Evolutionary conservation across 2,329 filamentous ascomycete species (phyloP), one percentile per base, ranked within the genome.

Genomic region (Alternaria conjuncta): DNA sequence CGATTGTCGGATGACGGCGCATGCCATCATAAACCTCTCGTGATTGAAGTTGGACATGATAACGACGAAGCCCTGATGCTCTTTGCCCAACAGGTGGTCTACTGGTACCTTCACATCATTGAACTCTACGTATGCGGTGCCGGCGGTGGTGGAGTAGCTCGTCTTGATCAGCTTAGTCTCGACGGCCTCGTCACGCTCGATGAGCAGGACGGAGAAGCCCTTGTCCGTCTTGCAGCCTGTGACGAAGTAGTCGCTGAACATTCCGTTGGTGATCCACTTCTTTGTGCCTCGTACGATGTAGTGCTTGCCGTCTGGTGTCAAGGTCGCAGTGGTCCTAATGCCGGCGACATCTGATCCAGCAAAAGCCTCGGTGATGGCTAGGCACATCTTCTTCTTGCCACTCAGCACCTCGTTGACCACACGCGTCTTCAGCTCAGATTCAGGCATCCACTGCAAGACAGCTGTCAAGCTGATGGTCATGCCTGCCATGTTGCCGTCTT

Each of bases 31-130:
- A 86, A 91, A 93, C 30, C 92, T 87, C 82, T 94, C 92, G 67
- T 96, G 92, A 84, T 96, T 96, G 83, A 96, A 96, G 82, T 96
- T 96, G 81, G 87, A 89, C 76, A 96, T 86, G 75, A 96, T 93
- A 28, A 96, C 92, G 65, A 90, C 87, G 75, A 96, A 94, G 7
- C 93, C 93, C 82, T 95, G 92, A 84, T 96, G 88, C 81, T 96
- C 93, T 76, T 92, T 84, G 65, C 93, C 93, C 6, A 97, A 83
- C 15, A 96, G 83, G 79, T 96, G 90, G 76, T 89, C 87, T 0
- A 88, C 90, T 0, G 93, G 93, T 0, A 96, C 93, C 83, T 93
- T 94, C 79, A 94, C 92, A 70, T 96, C 92, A 80, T 94, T 91
- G 78, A 92, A 95, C 55, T 93, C 92, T 73, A 96, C 87, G 78